Base-by-base conservation (phyloP, 2,329 filamentous ascomycete genomes). In the Macrophomina tecta region DNA sequence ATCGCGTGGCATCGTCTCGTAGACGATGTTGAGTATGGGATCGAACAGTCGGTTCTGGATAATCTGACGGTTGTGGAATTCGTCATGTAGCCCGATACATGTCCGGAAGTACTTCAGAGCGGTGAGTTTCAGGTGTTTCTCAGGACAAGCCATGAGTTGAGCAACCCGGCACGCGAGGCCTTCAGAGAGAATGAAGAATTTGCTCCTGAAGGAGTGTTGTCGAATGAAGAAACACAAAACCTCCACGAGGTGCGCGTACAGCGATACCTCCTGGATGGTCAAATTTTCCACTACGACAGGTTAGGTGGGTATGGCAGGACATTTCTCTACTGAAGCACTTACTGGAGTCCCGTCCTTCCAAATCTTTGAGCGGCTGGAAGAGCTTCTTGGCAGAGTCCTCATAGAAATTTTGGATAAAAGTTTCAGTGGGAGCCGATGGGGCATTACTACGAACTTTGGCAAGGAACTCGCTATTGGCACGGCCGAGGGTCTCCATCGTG, bases 41-140 rank as follows among this genome's bases (percentile, higher is more conserved):
- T 91, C 91, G 68, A 98, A 89, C 0, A 95, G 88, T 68, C 90
- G 88, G 75, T 94, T 91, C 71, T 93, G 89, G 32, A 90, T 91
- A 72, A 98, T 87, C 72, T 97, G 90, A 64, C 90, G 90, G 73
- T 93, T 90, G 77, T 97, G 97, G 72, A 95, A 97, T 65, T 96
- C 93, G 75, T 98, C 94, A 74, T 95, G 90, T 45, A 97, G 85
- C 53, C 89, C 89, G 67, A 97, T 86, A 68, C 97, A 87, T 52
- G 91, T 92, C 40, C 94, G 91, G 82, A 98, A 94, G 81, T 97
- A 97, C 76, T 97, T 95, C 71, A 99, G 86, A 5, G 94, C 92
- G 73, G 93, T 92, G 51, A 99, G 86, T 79, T 94, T 94, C 70
- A 99, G 82, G 76, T 97, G 94, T 82, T 98, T 98, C 79, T 98